Conservation (phyloP, 208 protist species). For the Leptomonas pyrrhocoris region DNA sequence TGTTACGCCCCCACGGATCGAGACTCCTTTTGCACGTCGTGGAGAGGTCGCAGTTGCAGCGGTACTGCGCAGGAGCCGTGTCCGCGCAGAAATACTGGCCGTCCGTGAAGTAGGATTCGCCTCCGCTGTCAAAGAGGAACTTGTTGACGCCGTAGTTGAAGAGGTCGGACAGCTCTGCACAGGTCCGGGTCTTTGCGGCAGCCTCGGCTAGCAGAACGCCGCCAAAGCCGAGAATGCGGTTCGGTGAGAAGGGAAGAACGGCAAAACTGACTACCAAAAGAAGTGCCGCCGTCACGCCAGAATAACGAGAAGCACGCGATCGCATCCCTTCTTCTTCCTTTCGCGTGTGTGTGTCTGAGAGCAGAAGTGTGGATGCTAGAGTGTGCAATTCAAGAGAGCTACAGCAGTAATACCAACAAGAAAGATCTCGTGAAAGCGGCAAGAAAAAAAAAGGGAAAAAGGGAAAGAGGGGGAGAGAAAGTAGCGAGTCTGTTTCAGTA, state of each 20-base stretch:
- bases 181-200: slow-evolving; percentile 1
- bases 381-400: too few species aligned
- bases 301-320: neutral
- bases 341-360: neutral
- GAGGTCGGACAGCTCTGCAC: slow-evolving; percentile 21
- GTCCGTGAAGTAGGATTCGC: slow-evolving; percentile 17
- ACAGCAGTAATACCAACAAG: neutral
- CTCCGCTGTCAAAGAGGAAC: slow-evolving; percentile 1
- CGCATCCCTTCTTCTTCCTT: neutral
- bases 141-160: slow-evolving; percentile 25
- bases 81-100: slow-evolving; percentile 39
- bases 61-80: slow-evolving; percentile 22
- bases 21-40: slow-evolving; percentile 26
- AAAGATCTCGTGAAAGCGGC: neutral
- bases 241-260: neutral
- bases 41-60: slow-evolving; percentile 32
- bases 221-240: neutral
- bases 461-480: neutral
- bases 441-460: neutral
- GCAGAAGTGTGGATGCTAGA: too few species aligned
- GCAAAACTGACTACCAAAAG: neutral
- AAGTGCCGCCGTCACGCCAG: neutral
- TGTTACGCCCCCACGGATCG: slow-evolving; percentile 52
- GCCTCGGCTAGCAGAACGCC: slow-evolving; percentile 7
- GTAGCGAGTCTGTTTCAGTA: neutral